These are phyloP conservation scores for Suillus clintonianus DNA, from an alignment of 768 basidiomycete genomes.

Conservation along the genomic window DNA sequence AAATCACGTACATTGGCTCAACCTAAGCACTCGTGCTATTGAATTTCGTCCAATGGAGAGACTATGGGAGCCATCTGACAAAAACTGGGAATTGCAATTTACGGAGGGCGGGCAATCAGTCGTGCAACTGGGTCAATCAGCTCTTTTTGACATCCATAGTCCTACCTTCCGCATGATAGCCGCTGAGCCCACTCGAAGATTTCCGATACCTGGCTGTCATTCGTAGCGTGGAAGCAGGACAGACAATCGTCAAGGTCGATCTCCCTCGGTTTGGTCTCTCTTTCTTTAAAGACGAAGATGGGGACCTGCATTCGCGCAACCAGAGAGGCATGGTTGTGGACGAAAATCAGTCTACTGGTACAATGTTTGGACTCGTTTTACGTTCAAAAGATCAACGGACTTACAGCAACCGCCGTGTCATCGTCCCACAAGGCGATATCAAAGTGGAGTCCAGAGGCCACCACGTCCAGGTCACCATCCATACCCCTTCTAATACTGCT, in stretches of 20 bases:
- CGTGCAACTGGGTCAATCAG: not conserved
- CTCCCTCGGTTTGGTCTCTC: conserved; percentile 38
- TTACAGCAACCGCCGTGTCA: conserved; percentile 7
- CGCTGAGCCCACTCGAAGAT: conserved; percentile 15
- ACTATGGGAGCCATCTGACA: conserved; percentile 13
- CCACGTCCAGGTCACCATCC: not conserved
- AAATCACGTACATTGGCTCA: conserved; percentile 23
- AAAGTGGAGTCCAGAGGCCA: not conserved
- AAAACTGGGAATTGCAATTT: conserved; percentile 16
- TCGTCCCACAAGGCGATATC: conserved; percentile 10
- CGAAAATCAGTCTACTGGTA: conserved; percentile 35
- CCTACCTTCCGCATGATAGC: conserved; percentile 20
- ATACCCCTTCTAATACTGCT: not conserved
- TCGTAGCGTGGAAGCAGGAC: not conserved
- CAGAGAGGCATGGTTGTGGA: conserved; percentile 41
- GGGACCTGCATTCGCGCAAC: conserved; percentile 37
- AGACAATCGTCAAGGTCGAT: conserved; percentile 19
- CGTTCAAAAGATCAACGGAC: conserved; percentile 19
- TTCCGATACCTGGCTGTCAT: conserved; percentile 17
- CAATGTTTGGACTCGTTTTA: conserved; percentile 45
- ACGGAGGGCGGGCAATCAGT: conserved; percentile 1
- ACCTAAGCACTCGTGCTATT: conserved; percentile 10
- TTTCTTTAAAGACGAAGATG: conserved; percentile 32
- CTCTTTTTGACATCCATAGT: conserved; percentile 19
- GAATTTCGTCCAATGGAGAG: conserved; percentile 18